A percentile compares a stretch with the other conserved stretches of the same genome.
Evolutionary conservation across 2,329 filamentous ascomycete genomes (phyloP).

Genomic region (Fusarium papillatum): DNA sequence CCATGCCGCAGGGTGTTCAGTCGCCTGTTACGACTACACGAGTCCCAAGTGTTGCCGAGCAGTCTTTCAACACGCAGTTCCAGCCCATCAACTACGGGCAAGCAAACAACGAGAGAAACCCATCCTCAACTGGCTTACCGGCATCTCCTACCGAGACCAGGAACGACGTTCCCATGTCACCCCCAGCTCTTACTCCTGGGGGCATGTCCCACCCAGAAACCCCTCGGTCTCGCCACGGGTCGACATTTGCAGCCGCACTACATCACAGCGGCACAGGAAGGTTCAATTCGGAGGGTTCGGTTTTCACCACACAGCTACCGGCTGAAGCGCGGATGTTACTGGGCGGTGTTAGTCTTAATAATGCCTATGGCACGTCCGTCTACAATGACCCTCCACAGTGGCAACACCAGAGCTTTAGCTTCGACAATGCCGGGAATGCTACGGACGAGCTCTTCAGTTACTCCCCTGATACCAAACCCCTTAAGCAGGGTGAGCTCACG

Average conservation of each 20-base stretch:
- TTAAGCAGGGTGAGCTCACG: conserved; percentile 22
- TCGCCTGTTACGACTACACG: neutral
- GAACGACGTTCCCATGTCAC: conserved; percentile 36
- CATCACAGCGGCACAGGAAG: conserved; percentile 39
- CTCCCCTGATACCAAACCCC: conserved; percentile 20
- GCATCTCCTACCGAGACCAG: conserved; percentile 31
- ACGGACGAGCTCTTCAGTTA: conserved; percentile 14
- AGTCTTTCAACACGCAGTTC: conserved; percentile 39
- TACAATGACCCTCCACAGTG: conserved; percentile 23
- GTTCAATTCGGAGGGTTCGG: conserved; percentile 45
- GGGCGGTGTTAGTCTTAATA: conserved; percentile 25
- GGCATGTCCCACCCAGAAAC: conserved; percentile 37
- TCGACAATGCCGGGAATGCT: neutral
- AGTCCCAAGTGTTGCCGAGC: conserved; percentile 30
- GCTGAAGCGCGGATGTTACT: conserved; percentile 58
- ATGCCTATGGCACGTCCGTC: conserved; percentile 14
- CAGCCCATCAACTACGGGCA: conserved; percentile 41
- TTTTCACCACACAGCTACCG: conserved; percentile 58
- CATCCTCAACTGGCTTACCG: conserved; percentile 29
- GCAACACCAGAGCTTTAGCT: neutral
- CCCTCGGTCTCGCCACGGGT: conserved; percentile 35
- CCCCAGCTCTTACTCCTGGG: conserved; percentile 44
- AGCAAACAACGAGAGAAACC: conserved; percentile 23
- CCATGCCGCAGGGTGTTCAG: conserved; percentile 17
- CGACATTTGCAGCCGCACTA: conserved; percentile 24